Conservation (phyloP, 2,329 filamentous ascomycete species). For the Trichoderma polysporum region DNA sequence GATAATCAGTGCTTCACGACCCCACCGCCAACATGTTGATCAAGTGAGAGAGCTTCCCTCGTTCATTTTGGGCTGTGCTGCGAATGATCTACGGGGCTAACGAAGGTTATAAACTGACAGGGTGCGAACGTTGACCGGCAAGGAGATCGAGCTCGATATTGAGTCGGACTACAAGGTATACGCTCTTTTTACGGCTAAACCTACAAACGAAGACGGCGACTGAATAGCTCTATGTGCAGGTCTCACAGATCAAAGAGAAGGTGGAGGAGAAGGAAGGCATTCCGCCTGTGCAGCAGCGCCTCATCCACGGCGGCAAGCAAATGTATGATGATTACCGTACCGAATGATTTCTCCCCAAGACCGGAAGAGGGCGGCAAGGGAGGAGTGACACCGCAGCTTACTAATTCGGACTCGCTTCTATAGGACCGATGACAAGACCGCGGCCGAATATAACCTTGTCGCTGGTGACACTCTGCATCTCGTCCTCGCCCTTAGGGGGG, state of each 20-base stretch:
- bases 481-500: slow-evolving; percentile 89
- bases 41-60: slow-evolving; percentile 44
- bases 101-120: slow-evolving; percentile 45
- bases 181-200: background rate
- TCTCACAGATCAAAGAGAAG: slow-evolving; percentile 95
- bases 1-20: background rate
- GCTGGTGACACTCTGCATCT: slow-evolving; percentile 92
- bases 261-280: slow-evolving; percentile 99
- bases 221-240: slow-evolving; percentile 48
- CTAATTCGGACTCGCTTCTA: background rate
- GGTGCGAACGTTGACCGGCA: slow-evolving; percentile 95
- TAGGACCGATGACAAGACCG: slow-evolving; percentile 94
- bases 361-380: background rate
- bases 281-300: slow-evolving; percentile 89
- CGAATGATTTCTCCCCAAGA: background rate
- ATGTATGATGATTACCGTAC: slow-evolving; percentile 64
- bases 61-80: background rate
- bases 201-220: background rate
- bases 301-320: slow-evolving; percentile 97
- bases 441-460: slow-evolving; percentile 84
- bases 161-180: slow-evolving; percentile 86
- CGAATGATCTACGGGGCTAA: slow-evolving; percentile 26
- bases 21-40: slow-evolving; percentile 42
- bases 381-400: background rate
- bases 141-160: slow-evolving; percentile 98